Conservation (phyloP, 768 basidiomycete species). For the Suillus bovinus region DNA sequence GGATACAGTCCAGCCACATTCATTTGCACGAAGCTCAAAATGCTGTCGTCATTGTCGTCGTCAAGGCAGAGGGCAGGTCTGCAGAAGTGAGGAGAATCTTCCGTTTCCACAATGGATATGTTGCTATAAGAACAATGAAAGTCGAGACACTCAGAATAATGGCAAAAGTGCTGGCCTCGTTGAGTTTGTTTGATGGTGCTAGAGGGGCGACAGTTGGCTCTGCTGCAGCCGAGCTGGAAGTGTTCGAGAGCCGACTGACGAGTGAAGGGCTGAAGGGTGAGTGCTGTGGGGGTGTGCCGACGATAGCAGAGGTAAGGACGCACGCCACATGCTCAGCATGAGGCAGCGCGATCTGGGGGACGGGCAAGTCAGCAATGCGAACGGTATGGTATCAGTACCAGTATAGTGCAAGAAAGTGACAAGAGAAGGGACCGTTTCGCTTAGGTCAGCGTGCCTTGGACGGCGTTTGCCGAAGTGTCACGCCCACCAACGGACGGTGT, state of each 20-base stretch:
- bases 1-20: too few species aligned
- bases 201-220: background rate
- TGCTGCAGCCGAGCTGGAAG: background rate
- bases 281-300: background rate
- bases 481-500: too few species aligned
- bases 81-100: background rate
- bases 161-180: background rate
- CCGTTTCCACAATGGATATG: background rate
- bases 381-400: too few species aligned
- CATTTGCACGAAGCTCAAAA: too few species aligned
- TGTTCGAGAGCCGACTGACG: too few species aligned
- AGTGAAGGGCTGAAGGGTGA: too few species aligned
- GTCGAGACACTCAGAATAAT: background rate
- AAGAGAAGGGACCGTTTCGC: background rate
- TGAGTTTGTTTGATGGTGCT: background rate
- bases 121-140: background rate
- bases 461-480: too few species aligned
- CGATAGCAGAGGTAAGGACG: background rate
- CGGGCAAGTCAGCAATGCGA: background rate
- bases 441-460: background rate
- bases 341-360: background rate
- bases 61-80: background rate
- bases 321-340: background rate
- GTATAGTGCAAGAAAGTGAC: background rate
- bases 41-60: background rate